Evolutionary conservation across 2,329 filamentous ascomycete genomes (phyloP).

Genomic region (Colletotrichum ledebouriae): DNA sequence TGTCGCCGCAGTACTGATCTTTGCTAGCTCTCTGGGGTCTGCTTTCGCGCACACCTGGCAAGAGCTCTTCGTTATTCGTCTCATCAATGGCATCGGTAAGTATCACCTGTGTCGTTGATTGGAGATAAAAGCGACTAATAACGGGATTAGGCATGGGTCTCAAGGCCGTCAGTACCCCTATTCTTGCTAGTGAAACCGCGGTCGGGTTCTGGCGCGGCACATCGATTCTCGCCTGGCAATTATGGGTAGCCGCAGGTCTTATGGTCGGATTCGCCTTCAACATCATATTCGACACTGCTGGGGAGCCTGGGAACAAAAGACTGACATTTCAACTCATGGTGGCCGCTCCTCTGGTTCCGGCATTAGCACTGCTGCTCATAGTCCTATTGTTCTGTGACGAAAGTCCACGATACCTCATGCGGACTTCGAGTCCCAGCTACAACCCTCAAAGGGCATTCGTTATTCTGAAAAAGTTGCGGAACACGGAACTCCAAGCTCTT

Average conservation of each 20-base stretch:
- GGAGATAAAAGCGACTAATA: background rate
- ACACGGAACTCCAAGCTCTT: conserved; percentile 57
- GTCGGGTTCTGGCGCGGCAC: conserved; percentile 63
- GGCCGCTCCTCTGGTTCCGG: conserved; percentile 53
- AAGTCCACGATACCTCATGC: conserved; percentile 57
- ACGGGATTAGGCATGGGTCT: conserved; percentile 58
- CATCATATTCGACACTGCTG: conserved; percentile 51
- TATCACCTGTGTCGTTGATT: conserved; percentile 8
- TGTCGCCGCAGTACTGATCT: conserved; percentile 55
- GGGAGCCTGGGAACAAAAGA: conserved; percentile 3
- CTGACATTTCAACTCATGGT: conserved; percentile 50
- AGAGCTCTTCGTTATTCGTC: conserved; percentile 51
- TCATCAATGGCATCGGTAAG: conserved; percentile 56
- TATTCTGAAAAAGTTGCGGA: conserved; percentile 52
- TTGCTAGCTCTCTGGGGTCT: conserved; percentile 55
- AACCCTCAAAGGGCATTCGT: conserved; percentile 51
- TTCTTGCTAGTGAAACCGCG: conserved; percentile 61
- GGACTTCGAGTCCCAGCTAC: conserved; percentile 51
- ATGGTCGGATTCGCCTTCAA: conserved; percentile 54
- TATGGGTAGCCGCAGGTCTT: conserved; percentile 57
- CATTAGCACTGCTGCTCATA: conserved; percentile 50
- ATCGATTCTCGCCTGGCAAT: conserved; percentile 61
- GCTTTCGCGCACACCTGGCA: conserved; percentile 52
- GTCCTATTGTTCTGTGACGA: conserved; percentile 55
- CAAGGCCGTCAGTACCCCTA: conserved; percentile 62